phyloP scores from a whole-genome alignment of 2,329 filamentous ascomycete genomes.

The Parafenestella ontariensis region DNA sequence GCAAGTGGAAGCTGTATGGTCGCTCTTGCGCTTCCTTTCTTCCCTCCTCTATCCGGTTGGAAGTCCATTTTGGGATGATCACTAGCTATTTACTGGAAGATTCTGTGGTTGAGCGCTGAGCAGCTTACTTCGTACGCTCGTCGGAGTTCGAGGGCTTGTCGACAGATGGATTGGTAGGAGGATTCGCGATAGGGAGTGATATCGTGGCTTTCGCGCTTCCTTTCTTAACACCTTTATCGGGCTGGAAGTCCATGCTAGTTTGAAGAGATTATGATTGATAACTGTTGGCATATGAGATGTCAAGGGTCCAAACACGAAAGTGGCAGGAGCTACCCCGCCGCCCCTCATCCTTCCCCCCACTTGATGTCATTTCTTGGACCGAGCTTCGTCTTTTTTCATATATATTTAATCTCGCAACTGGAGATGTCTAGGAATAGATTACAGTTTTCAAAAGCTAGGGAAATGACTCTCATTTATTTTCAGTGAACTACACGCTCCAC shows the following conservation, averaged over 20 bases:
- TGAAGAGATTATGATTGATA: neutral
- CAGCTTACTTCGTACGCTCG: neutral
- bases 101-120: neutral
- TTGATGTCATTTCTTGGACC: neutral
- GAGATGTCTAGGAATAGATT: no score
- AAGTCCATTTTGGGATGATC: neutral
- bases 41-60: neutral
- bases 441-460: no score
- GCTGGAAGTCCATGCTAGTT: constrained; percentile 1
- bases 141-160: neutral
- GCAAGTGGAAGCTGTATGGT: neutral
- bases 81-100: neutral
- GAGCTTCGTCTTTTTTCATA: no score
- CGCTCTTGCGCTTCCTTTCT: constrained; percentile 5
- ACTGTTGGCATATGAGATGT: neutral
- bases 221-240: constrained; percentile 17
- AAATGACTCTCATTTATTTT: neutral
- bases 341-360: constrained; percentile 1
- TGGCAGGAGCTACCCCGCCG: constrained; percentile 1
- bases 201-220: constrained; percentile 16
- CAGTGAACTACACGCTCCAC: neutral
- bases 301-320: neutral
- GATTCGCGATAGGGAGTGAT: constrained; percentile 14
- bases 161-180: constrained; percentile 6
- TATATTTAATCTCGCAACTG: no score